Percentiles rank a stretch among this genome's conserved stretches.
Evolutionary conservation across 2,329 filamentous ascomycete species (phyloP).

Genomic region (Herpotrichia juniperi): DNA sequence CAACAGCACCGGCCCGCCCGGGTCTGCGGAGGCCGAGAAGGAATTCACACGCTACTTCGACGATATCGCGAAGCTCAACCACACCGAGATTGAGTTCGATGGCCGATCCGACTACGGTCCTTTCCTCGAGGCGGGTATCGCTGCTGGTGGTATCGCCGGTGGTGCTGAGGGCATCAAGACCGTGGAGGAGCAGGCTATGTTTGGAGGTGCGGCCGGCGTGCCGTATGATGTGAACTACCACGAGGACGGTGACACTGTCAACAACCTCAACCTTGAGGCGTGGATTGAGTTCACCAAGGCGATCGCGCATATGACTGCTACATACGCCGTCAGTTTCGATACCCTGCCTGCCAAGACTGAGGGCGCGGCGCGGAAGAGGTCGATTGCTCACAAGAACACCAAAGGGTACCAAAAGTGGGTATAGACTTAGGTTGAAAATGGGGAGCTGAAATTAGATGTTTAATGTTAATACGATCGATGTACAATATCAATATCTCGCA

Average conservation of each 20-base stretch:
- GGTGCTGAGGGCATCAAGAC: conserved; percentile 81
- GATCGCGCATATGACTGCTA: conserved; percentile 60
- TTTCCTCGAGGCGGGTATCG: conserved; percentile 75
- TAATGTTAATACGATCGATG: no score
- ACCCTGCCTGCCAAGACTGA: conserved; percentile 35
- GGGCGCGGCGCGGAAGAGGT: conserved; percentile 25
- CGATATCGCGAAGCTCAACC: conserved; percentile 34
- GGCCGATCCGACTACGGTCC: conserved; percentile 81
- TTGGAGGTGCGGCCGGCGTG: conserved; percentile 72
- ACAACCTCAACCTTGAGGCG: conserved; percentile 60
- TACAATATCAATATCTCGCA: no score
- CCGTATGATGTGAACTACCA: conserved; percentile 65
- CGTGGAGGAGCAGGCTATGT: conserved; percentile 65
- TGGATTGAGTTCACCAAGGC: conserved; percentile 62
- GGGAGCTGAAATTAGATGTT: background rate
- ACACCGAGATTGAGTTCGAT: conserved; percentile 76
- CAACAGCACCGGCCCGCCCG: conserved; percentile 61
- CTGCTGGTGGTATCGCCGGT: conserved; percentile 76
- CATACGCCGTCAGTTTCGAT: conserved; percentile 41
- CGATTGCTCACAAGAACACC: conserved; percentile 2
- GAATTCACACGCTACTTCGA: conserved; percentile 53
- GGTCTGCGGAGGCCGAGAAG: conserved; percentile 72
- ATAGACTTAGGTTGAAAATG: background rate
- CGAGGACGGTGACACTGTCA: conserved; percentile 56
- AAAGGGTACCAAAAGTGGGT: conserved; percentile 6